Evolutionary conservation across 345 rosid genomes (phyloP).

Genomic region (Lagerstroemia speciosa): DNA sequence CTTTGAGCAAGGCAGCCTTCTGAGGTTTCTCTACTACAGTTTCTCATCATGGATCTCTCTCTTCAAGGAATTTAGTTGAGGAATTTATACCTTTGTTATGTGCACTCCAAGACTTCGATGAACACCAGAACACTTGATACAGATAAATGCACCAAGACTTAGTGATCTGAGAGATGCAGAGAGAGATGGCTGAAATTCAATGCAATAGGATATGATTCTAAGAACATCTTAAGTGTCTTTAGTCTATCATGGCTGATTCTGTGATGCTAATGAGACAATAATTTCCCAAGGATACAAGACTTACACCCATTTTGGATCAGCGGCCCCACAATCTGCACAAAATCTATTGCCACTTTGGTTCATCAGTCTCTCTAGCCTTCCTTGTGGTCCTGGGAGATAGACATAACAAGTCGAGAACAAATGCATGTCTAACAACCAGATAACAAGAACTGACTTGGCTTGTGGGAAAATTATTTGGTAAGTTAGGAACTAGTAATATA

Average conservation of each 20-base stretch:
- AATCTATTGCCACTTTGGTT: constrained; percentile 39
- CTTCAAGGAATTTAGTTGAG: background rate
- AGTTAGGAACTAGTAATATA: background rate
- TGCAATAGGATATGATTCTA: background rate
- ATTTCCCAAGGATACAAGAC: constrained; percentile 13
- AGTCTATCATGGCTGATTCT: background rate
- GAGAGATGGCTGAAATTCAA: constrained; percentile 13
- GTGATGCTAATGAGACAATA: background rate
- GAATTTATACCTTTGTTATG: constrained; percentile 62
- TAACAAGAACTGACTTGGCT: background rate
- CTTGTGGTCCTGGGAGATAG: constrained; percentile 30
- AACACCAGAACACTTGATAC: constrained; percentile 96
- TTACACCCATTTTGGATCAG: constrained; percentile 99
- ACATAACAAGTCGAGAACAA: background rate
- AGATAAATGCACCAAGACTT: constrained; percentile 72
- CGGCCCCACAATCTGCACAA: constrained; percentile 94
- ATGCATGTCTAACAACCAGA: background rate
- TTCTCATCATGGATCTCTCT: background rate
- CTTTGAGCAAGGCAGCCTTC: background rate
- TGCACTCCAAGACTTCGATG: constrained; percentile 99
- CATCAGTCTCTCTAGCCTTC: constrained; percentile 48
- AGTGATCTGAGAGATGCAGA: constrained; percentile 51
- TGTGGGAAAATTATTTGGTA: background rate
- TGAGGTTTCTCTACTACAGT: background rate
- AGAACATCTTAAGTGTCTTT: background rate